A percentile compares a stretch with the other conserved stretches of the same genome.
These are phyloP conservation scores for Colletotrichum gloeosporioides DNA, from an alignment of 2,329 filamentous ascomycete species.

Conservation along the genomic window DNA sequence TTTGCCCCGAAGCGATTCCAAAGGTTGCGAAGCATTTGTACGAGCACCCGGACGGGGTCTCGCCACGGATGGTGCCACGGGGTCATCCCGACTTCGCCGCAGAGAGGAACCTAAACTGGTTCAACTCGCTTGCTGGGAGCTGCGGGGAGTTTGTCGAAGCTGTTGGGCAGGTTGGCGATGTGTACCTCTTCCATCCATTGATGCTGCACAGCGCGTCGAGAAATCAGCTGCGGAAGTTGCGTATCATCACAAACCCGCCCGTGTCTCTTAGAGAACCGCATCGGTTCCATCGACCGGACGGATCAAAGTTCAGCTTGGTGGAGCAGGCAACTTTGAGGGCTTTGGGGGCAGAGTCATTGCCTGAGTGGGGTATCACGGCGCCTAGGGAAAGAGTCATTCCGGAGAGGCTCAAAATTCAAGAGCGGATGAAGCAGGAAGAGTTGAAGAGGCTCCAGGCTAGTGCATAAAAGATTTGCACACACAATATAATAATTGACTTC, in stretches of 20 bases:
- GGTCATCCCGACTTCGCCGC: conserved; percentile 50
- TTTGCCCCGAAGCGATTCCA: conserved; percentile 65
- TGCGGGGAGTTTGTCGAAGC: conserved; percentile 59
- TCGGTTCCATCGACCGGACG: conserved; percentile 51
- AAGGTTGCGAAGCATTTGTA: conserved; percentile 62
- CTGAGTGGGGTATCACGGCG: conserved; percentile 56
- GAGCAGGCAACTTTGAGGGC: conserved; percentile 59
- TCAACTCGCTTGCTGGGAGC: conserved; percentile 40
- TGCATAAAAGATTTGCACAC: too few species aligned
- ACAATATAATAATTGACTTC: background rate
- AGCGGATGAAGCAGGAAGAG: conserved; percentile 31
- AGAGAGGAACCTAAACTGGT: conserved; percentile 51
- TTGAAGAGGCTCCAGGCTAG: conserved; percentile 49
- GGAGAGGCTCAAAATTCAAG: conserved; percentile 31
- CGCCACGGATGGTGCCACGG: conserved; percentile 67
- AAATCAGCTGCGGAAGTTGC: conserved; percentile 28
- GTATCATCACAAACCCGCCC: conserved; percentile 35
- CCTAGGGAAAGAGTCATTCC: conserved; percentile 56
- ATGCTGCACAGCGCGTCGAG: conserved; percentile 62
- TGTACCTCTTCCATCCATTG: conserved; percentile 64
- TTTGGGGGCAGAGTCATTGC: conserved; percentile 50
- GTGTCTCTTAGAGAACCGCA: conserved; percentile 58
- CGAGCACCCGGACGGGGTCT: conserved; percentile 68
- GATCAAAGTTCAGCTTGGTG: conserved; percentile 55
- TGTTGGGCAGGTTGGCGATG: conserved; percentile 58